phyloP scores from a whole-genome alignment of 352 stramenopile genomes.

The Plasmopara halstedii region DNA sequence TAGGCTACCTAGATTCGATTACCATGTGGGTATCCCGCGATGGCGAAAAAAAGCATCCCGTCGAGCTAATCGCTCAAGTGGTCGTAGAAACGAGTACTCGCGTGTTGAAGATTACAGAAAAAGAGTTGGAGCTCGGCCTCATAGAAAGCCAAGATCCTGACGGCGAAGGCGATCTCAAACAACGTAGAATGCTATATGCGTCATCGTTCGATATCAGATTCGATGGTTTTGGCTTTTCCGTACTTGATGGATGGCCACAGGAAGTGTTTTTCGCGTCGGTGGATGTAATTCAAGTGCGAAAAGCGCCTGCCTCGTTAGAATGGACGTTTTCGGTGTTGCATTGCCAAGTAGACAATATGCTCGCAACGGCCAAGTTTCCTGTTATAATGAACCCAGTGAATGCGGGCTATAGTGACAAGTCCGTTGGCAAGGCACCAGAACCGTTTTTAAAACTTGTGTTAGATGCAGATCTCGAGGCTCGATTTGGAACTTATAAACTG shows the following conservation, averaged over 20 bases:
- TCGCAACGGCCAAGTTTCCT: conserved; percentile 69
- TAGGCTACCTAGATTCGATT: conserved; percentile 68
- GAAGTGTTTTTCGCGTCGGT: conserved; percentile 80
- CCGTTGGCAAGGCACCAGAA: conserved; percentile 42
- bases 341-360: conserved; percentile 82
- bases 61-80: conserved; percentile 71
- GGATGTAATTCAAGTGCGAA: conserved; percentile 71
- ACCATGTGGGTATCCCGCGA: conserved; percentile 44
- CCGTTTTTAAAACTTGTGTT: conserved; percentile 69
- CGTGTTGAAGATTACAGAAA: conserved; percentile 75
- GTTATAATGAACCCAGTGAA: conserved; percentile 79
- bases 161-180: conserved; percentile 61
- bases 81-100: conserved; percentile 73
- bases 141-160: conserved; percentile 60
- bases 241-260: conserved; percentile 69
- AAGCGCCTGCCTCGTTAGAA: conserved; percentile 54
- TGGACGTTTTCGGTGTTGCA: conserved; percentile 77
- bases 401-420: conserved; percentile 71
- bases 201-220: conserved; percentile 79
- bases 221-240: conserved; percentile 65
- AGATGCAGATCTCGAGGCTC: conserved; percentile 64
- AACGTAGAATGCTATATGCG: conserved; percentile 71
- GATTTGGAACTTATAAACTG: conserved; percentile 76
- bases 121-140: conserved; percentile 65
- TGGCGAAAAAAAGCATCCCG: conserved; percentile 34